Conservation (phyloP, 305 asterid species). For the Fraxinus paxiana region DNA sequence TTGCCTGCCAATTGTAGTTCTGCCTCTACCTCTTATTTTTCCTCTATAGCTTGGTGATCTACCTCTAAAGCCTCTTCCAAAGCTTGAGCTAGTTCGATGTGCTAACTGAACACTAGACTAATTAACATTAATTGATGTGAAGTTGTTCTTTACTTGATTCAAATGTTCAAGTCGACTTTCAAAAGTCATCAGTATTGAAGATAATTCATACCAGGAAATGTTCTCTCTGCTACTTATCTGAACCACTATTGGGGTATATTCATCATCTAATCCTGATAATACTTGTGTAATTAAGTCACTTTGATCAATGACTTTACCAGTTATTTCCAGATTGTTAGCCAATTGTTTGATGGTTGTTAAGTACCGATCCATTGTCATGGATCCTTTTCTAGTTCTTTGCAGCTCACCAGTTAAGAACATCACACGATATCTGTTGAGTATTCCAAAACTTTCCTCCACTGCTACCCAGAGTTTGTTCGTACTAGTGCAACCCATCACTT, state of each 20-base stretch:
- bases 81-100: neutral
- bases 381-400: neutral
- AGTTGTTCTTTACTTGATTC: neutral
- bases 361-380: too few relatives aligned
- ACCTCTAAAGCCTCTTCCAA: neutral
- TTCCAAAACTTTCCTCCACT: neutral
- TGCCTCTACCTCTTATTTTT: neutral
- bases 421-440: neutral
- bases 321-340: too few relatives aligned
- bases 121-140: neutral
- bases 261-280: neutral
- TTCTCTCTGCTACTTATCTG: neutral
- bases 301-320: too few relatives aligned
- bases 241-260: neutral
- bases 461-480: neutral
- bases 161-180: neutral
- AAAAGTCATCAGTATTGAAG: neutral
- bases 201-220: neutral
- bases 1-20: too few relatives aligned
- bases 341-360: too few relatives aligned
- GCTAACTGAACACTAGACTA: neutral
- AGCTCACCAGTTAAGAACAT: neutral
- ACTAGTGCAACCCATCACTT: neutral
- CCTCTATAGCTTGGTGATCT: neutral
- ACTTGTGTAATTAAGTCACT: too few relatives aligned